phyloP scores from a whole-genome alignment of 1,284 basidiomycete genomes.

The Meira nashicola region DNA sequence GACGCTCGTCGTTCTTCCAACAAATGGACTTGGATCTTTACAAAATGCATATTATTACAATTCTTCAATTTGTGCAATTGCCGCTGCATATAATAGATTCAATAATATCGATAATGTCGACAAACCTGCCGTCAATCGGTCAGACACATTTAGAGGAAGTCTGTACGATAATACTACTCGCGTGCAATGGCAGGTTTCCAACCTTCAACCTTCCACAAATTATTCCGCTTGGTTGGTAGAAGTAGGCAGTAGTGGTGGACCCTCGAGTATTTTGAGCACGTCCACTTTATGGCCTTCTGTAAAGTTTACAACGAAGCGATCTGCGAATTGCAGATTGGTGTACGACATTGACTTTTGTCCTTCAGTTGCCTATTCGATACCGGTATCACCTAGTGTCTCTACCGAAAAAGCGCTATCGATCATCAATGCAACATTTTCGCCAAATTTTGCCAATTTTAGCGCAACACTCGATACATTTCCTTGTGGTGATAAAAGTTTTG shows the following conservation, averaged over 20 bases:
- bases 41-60: constrained; percentile 37
- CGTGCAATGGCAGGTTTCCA: constrained; percentile 32
- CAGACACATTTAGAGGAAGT: constrained; percentile 34
- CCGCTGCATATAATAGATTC: constrained; percentile 24
- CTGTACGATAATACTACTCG: constrained; percentile 12
- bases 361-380: constrained; percentile 55
- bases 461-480: constrained; percentile 54
- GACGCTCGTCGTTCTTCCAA: constrained; percentile 41
- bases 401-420: constrained; percentile 39
- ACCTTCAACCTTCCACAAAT: constrained; percentile 44
- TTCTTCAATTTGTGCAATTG: constrained; percentile 51
- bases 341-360: constrained; percentile 54
- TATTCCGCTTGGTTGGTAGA: constrained; percentile 54
- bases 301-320: constrained; percentile 51
- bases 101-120: constrained; percentile 10
- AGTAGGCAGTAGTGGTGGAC: background rate
- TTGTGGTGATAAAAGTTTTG: constrained; percentile 48
- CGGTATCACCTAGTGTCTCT: constrained; percentile 43
- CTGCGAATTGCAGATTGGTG: constrained; percentile 52
- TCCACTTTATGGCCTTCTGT: constrained; percentile 35
- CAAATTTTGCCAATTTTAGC: constrained; percentile 52
- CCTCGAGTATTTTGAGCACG: constrained; percentile 11
- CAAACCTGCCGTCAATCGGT: constrained; percentile 24
- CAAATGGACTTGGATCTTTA: constrained; percentile 28
- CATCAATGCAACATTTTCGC: constrained; percentile 45